Base-by-base conservation (phyloP, 345 rosid species). In the Hirschfeldia incana region DNA sequence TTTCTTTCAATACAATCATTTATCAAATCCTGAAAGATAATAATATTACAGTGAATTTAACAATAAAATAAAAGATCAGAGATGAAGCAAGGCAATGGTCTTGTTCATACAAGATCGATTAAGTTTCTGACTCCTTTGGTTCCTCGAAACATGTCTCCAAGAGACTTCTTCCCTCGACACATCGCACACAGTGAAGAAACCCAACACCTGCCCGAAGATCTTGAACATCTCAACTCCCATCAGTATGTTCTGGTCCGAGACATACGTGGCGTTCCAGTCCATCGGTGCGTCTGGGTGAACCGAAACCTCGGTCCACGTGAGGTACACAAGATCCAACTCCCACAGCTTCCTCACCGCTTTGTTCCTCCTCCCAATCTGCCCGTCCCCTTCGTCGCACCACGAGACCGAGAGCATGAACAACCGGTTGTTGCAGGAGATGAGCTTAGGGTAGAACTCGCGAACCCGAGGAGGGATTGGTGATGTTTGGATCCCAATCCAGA, bases 231-330 rank as follows among this genome's bases (percentile, higher is more conserved):
- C 99, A 59, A 93, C 88, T 61, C 98, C 99, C 78, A 90, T 89
- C 42, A 95, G 82, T 57, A 83, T 69, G 83, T 86, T 86, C 78
- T 80, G 82, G 75, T 91, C 97, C 0, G 96, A 87, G 11, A 89
- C 99, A 82, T 90, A 95, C 29, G 87, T 80, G n/a, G 96, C 97
- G 60, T 89, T 91, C 99, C 97, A 95, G 81, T 95, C 99, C 97
- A 95, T 93, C n/a, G 99, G 99, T 10, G 99, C 99, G 69, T 93
- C 99, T 0, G 98, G 99, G 76, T 95, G 98, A n/a, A 89, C 89
- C 0, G 94, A 90, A 53, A 87, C 96, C 81, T 89, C 91, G 2
- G 84, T 73, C 98, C 99, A 95, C 33, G 84, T 84, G 21, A 93
- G 93, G 87, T 87, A 87, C 82, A 88, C 81, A 75, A 93, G 93